Evolutionary conservation across 805 yeast genomes (phyloP).

Genomic region (Ogataea salicorniae): DNA sequence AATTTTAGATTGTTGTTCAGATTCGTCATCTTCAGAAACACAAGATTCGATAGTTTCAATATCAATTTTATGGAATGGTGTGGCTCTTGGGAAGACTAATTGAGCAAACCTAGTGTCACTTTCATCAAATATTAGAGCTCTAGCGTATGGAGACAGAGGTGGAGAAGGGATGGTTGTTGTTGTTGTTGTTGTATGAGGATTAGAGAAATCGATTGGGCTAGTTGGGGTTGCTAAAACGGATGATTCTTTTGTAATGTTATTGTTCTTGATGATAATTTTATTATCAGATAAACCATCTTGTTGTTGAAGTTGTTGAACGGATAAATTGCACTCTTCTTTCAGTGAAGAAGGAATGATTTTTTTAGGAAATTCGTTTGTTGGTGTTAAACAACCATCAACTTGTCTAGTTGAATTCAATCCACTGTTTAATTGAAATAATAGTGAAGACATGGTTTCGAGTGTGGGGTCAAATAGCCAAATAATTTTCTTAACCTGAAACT

Average conservation of each 20-base stretch:
- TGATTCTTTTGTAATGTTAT: neutral
- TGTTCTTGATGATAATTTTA: conserved; percentile 1
- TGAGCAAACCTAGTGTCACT: conserved; percentile 26
- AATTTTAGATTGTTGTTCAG: neutral
- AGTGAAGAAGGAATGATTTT: conserved; percentile 2
- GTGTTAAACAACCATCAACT: conserved; percentile 25
- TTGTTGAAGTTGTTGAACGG: neutral
- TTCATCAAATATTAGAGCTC: conserved; percentile 22
- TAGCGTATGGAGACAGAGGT: conserved; percentile 33
- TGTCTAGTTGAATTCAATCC: conserved; percentile 15
- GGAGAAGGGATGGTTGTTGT: conserved; percentile 33
- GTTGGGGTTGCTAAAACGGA: conserved; percentile 1
- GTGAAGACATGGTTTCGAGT: conserved; percentile 9
- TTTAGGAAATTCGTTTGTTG: conserved; percentile 12
- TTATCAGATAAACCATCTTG: neutral
- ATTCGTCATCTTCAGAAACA: conserved; percentile 7
- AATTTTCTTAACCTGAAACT: neutral
- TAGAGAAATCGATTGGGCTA: conserved; percentile 5
- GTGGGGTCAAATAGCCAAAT: neutral
- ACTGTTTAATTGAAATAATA: conserved; percentile 9
- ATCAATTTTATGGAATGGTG: conserved; percentile 8
- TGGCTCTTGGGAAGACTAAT: conserved; percentile 23
- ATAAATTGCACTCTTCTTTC: neutral
- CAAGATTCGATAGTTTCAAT: conserved; percentile 8
- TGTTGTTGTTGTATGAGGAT: conserved; percentile 6